Percentiles rank a stretch among this genome's conserved stretches.
Conservation (phyloP, 2,329 filamentous ascomycete species). For the Xylariaceae sp. region DNA sequence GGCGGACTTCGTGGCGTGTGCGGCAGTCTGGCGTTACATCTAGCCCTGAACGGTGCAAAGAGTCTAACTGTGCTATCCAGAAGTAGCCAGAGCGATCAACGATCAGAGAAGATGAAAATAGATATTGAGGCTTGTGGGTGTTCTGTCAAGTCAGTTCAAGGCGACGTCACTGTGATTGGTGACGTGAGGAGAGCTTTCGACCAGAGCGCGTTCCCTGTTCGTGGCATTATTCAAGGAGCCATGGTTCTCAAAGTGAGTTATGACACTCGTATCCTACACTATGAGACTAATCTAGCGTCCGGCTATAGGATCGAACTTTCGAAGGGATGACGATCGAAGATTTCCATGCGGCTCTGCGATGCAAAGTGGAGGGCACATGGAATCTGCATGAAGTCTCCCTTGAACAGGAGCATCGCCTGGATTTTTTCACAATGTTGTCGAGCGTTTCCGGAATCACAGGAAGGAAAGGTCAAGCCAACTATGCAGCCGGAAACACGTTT, state of each 20-base stretch:
- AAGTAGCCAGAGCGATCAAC: conserved; percentile 29
- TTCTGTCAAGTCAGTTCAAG: conserved; percentile 10
- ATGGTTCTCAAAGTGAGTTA: conserved; percentile 25
- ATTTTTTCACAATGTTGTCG: conserved; percentile 37
- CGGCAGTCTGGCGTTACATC: conserved; percentile 30
- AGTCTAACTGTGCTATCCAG: conserved; percentile 29
- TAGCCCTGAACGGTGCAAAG: conserved; percentile 32
- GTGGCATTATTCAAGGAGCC: conserved; percentile 29
- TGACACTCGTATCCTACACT: neutral
- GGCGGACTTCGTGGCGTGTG: conserved; percentile 37
- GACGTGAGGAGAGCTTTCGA: neutral
- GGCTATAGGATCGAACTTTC: conserved; percentile 16
- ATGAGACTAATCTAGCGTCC: neutral
- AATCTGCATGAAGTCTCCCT: conserved; percentile 32
- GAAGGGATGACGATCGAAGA: conserved; percentile 30
- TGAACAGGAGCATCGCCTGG: conserved; percentile 17
- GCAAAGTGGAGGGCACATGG: conserved; percentile 37
- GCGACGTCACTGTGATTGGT: conserved; percentile 17
- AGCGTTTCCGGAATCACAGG: conserved; percentile 34
- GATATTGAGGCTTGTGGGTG: conserved; percentile 18
- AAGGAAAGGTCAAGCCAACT: conserved; percentile 37
- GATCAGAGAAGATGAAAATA: conserved; percentile 21
- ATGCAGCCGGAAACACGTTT: conserved; percentile 40
- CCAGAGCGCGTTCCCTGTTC: too few relatives aligned
- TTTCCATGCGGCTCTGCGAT: conserved; percentile 25